These are phyloP conservation scores for Xylaria sp. DNA, from an alignment of 2,329 filamentous ascomycete species.

Conservation along the genomic window DNA sequence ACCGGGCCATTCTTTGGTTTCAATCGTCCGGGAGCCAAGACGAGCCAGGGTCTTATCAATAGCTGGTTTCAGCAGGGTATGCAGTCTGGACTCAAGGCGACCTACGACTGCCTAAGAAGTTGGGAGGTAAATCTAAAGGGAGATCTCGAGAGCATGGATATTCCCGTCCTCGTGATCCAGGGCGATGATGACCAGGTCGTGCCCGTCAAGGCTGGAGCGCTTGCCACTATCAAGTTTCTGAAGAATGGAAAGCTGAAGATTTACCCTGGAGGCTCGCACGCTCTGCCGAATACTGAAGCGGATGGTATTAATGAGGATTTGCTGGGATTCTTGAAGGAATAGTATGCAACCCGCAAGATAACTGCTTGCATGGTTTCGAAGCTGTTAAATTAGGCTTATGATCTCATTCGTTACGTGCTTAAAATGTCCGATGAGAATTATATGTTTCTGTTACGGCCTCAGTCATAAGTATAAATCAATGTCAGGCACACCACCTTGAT, in stretches of 20 bases:
- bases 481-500: too few species aligned
- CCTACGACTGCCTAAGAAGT: background rate
- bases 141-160: background rate
- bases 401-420: background rate
- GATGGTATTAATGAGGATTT: background rate
- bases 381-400: background rate
- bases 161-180: background rate
- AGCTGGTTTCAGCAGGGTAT: background rate
- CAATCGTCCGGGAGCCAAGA: slow-evolving; percentile 7
- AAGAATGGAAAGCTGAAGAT: background rate
- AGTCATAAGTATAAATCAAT: too few species aligned
- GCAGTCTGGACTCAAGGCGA: background rate
- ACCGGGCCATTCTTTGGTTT: slow-evolving; percentile 17
- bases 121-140: background rate
- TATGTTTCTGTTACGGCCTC: background rate
- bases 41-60: background rate
- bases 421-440: background rate
- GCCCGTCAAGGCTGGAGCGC: background rate
- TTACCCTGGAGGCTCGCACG: background rate
- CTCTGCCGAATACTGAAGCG: background rate
- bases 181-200: background rate
- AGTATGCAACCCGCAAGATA: background rate
- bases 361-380: background rate
- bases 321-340: background rate
- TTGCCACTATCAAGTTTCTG: background rate